Evolutionary conservation across 2,329 filamentous ascomycete species (phyloP).

Genomic region (Exophiala calicioides): DNA sequence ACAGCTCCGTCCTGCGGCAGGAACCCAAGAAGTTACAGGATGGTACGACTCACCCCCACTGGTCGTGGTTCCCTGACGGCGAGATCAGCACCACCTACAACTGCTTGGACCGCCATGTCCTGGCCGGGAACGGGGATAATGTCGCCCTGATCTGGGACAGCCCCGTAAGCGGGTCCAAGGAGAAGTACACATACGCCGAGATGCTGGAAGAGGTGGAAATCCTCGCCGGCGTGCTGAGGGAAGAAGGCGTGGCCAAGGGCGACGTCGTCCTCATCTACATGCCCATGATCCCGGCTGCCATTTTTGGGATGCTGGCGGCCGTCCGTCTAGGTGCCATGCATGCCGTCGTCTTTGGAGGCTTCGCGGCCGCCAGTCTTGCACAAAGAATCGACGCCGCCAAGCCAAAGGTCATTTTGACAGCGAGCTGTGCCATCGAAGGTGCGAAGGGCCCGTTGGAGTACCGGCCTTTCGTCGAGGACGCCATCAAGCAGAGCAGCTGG

Average conservation of each 20-base stretch:
- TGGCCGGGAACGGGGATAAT: constrained; percentile 69
- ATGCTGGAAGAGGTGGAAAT: constrained; percentile 78
- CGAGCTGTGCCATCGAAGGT: constrained; percentile 89
- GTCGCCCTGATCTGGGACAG: constrained; percentile 85
- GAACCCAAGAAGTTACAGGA: constrained; percentile 64
- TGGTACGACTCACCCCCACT: constrained; percentile 69
- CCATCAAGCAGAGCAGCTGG: constrained; percentile 65
- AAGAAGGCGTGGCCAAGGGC: constrained; percentile 78
- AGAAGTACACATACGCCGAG: constrained; percentile 71
- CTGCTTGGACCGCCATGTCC: constrained; percentile 86
- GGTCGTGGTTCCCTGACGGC: constrained; percentile 88
- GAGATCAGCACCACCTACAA: constrained; percentile 92
- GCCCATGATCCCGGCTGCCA: constrained; percentile 90
- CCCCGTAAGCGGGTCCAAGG: constrained; percentile 73
- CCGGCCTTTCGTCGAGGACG: constrained; percentile 72
- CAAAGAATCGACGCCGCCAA: constrained; percentile 84
- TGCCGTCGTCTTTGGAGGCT: constrained; percentile 90
- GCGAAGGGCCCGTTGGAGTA: constrained; percentile 78
- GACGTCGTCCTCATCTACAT: constrained; percentile 93
- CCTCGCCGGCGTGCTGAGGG: constrained; percentile 76
- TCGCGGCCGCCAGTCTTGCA: constrained; percentile 76
- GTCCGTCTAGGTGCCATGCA: constrained; percentile 83
- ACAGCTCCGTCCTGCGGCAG: constrained; percentile 61
- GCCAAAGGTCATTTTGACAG: constrained; percentile 77
- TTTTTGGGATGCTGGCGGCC: constrained; percentile 83